Evolutionary conservation across 768 basidiomycete genomes (phyloP).

Genomic region (Baorangia bicolor): DNA sequence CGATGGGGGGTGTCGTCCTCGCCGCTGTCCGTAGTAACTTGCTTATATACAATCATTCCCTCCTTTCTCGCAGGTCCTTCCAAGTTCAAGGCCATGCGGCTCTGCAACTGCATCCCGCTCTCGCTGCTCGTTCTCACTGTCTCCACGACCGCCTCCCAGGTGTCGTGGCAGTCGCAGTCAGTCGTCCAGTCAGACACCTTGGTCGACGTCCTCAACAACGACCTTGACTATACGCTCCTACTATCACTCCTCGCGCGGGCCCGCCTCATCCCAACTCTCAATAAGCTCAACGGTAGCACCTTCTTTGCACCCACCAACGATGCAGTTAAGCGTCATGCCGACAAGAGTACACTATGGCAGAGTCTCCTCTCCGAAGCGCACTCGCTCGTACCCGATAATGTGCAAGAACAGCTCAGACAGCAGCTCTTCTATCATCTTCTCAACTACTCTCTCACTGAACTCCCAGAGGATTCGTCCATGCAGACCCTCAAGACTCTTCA

Average conservation of each 20-base stretch:
- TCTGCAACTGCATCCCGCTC: slow-evolving; percentile 34
- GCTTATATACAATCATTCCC: slow-evolving; percentile 9
- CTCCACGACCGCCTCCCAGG: slow-evolving; percentile 21
- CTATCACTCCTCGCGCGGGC: slow-evolving; percentile 78
- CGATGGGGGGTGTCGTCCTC: background rate
- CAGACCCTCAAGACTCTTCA: slow-evolving; percentile 60
- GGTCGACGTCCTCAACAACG: slow-evolving; percentile 72
- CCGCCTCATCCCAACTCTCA: slow-evolving; percentile 88
- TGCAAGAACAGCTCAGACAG: slow-evolving; percentile 81
- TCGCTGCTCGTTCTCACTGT: slow-evolving; percentile 29
- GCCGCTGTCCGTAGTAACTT: slow-evolving; percentile 1
- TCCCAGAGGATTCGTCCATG: slow-evolving; percentile 40
- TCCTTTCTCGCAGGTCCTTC: background rate
- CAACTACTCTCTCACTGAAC: slow-evolving; percentile 64
- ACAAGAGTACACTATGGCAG: slow-evolving; percentile 33
- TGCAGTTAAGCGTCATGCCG: slow-evolving; percentile 61
- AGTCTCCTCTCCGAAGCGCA: slow-evolving; percentile 30
- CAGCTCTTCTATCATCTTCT: slow-evolving; percentile 93
- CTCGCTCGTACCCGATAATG: slow-evolving; percentile 61
- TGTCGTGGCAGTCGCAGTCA: slow-evolving; percentile 23
- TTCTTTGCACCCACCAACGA: slow-evolving; percentile 96
- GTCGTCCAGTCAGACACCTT: slow-evolving; percentile 52
- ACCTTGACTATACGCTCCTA: slow-evolving; percentile 76
- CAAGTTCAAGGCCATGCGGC: slow-evolving; percentile 33
- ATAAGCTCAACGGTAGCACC: slow-evolving; percentile 78